These are phyloP conservation scores for Saccharomyces mikatae DNA, from an alignment of 805 yeast species.

Conservation along the genomic window DNA sequence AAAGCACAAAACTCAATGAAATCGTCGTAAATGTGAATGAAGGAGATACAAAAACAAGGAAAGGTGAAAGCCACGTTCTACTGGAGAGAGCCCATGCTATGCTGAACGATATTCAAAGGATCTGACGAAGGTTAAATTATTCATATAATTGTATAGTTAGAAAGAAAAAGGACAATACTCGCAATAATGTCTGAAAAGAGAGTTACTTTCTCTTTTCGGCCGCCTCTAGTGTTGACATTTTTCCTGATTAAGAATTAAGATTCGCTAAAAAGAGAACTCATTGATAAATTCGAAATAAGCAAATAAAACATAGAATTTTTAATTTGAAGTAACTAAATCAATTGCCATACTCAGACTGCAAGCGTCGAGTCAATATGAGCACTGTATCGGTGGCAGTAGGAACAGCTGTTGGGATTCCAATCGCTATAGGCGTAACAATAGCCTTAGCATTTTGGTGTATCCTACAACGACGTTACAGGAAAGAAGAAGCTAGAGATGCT, in stretches of 20 bases:
- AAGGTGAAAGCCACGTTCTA: slow-evolving; percentile 6
- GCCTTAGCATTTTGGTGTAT: slow-evolving; percentile 33
- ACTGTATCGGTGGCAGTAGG: slow-evolving; percentile 37
- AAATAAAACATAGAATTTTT: background rate
- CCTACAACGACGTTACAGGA: slow-evolving; percentile 31
- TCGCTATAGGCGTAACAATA: slow-evolving; percentile 33
- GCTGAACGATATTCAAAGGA: slow-evolving; percentile 24
- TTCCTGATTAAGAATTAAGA: background rate
- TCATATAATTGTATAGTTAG: background rate
- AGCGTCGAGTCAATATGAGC: slow-evolving; percentile 1
- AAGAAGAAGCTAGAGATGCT: slow-evolving; percentile 33
- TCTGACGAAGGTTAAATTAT: slow-evolving; percentile 5
- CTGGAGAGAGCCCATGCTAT: slow-evolving; percentile 25
- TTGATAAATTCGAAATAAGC: background rate
- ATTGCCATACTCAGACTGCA: background rate
- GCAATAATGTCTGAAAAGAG: background rate
- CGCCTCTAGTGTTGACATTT: background rate
- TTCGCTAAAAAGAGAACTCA: background rate
- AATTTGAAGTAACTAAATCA: background rate
- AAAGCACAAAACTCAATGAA: background rate
- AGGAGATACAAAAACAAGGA: background rate
- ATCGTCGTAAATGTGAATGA: background rate
- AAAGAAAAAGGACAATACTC: background rate
- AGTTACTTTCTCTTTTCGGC: background rate
- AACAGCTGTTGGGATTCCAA: slow-evolving; percentile 46